Evolutionary conservation across 768 basidiomycete species (phyloP), one percentile per base, ranked within the genome.

Genomic region (Hericium alpestre): DNA sequence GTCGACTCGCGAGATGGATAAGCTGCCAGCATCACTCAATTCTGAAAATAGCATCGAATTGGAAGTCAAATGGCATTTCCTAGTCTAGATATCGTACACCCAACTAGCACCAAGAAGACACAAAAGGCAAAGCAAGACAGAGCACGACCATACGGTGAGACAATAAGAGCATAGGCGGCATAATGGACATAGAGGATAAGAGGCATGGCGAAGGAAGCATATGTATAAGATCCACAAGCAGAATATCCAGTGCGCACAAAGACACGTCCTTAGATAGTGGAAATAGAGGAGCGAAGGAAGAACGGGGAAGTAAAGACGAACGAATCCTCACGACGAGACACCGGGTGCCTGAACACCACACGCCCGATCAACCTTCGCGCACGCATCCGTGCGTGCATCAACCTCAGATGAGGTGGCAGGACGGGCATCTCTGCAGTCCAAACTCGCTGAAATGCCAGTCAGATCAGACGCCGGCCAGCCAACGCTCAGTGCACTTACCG

Each of bases 321-420:
- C 9, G 43, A 20, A 46, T 46, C n/a, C 43, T 9, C 8, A 46
- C 43, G 20, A 23, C 4, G 38, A 51, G 53, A 54, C 65, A 64
- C 20, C 4, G 2, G 54, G 53, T 10, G 3, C 18, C 50, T 56
- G 56, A 56, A 55, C 55, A 50, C 49, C 48, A 27, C 54, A 69
- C 62, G 61, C 46, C 58, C 53, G 61, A 63, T 55, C 55, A 62
- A 62, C 65, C 64, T 56, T 61, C 62, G 63, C 61, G 63, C 58
- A 61, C 54, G 52, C 38, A 51, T 39, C 56, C n/a, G 43, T 56
- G 56, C 58, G 55, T 62, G 62, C 59, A 63, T 32, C 32, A 32
- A 65, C 64, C 55, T 52, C 54, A 25, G 16, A 51, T 55, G 56
- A 59, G 56, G 64, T 49, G 60, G 61, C 59, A 50, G 61, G 61